These are phyloP conservation scores for Fraxinus baroniana DNA, from an alignment of 305 asterid genomes.

Conservation along the genomic window DNA sequence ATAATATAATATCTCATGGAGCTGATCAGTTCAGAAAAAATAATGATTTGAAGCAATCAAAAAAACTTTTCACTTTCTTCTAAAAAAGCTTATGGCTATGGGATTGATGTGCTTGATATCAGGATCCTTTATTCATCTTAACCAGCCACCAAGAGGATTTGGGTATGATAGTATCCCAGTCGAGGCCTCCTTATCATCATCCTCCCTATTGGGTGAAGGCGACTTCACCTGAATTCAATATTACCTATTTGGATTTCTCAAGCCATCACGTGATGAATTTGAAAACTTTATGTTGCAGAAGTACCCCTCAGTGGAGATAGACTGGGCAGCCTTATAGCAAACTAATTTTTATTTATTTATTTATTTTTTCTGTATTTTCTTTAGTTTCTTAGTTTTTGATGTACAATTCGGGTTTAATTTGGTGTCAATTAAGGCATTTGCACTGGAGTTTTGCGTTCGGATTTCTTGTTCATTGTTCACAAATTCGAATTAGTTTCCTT, in stretches of 20 bases:
- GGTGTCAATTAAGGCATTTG: too few relatives aligned
- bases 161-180: too few relatives aligned
- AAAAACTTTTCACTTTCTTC: conserved; percentile 61
- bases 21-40: conserved; percentile 54
- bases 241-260: conserved; percentile 46
- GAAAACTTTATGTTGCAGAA: conserved; percentile 8
- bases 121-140: conserved; percentile 47
- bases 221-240: conserved; percentile 54
- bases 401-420: too few relatives aligned
- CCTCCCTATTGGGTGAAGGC: conserved; percentile 6
- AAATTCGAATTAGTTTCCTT: too few relatives aligned
- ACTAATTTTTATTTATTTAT: too few relatives aligned
- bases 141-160: conserved; percentile 48
- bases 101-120: conserved; percentile 51
- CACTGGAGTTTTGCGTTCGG: too few relatives aligned
- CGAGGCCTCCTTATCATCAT: background rate
- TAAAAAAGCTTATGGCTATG: conserved; percentile 45
- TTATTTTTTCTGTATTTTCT: too few relatives aligned
- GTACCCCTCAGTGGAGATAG: too few relatives aligned
- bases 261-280: conserved; percentile 48
- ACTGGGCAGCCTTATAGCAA: too few relatives aligned
- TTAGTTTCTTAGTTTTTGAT: too few relatives aligned
- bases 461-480: too few relatives aligned
- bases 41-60: conserved; percentile 24
- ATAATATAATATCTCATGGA: conserved; percentile 63